Evolutionary conservation across 177 flowering plant species (phyloP).

Genomic region (Vitis hybrid): DNA sequence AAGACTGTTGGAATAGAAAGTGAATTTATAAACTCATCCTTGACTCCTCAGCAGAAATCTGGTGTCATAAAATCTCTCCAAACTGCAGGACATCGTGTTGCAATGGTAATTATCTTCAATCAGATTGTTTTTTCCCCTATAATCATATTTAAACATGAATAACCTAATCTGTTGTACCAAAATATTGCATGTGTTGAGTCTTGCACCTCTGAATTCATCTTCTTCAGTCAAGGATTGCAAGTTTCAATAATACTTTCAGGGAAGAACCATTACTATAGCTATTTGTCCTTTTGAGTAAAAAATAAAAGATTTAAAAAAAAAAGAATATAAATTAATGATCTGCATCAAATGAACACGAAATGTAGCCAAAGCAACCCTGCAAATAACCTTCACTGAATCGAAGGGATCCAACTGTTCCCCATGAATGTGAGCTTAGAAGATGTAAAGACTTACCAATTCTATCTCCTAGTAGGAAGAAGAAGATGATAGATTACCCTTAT

Average conservation of each 20-base stretch:
- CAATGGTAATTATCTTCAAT: constrained; percentile 60
- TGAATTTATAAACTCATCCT: constrained; percentile 56
- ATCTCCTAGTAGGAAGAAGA: background rate
- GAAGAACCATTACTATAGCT: background rate
- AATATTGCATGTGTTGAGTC: background rate
- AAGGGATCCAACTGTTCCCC: background rate
- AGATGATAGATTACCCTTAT: background rate
- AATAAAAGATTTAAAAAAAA: background rate
- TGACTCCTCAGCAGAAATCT: constrained; percentile 78
- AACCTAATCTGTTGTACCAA: background rate
- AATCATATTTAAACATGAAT: too few relatives aligned
- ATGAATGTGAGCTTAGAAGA: background rate
- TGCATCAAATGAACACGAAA: background rate
- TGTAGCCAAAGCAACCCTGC: background rate
- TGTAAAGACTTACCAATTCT: background rate
- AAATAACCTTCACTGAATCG: background rate
- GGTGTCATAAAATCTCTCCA: constrained; percentile 63
- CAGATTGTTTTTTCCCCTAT: background rate
- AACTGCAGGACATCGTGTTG: constrained; percentile 75
- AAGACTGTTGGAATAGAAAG: constrained; percentile 66
- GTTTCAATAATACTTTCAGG: too few relatives aligned
- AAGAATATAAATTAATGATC: background rate
- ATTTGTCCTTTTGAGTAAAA: background rate
- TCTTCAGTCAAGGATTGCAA: too few relatives aligned
- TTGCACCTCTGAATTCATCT: too few relatives aligned